Base-by-base conservation (phyloP, 306 rosid species). In the Boehmeria nivea region DNA sequence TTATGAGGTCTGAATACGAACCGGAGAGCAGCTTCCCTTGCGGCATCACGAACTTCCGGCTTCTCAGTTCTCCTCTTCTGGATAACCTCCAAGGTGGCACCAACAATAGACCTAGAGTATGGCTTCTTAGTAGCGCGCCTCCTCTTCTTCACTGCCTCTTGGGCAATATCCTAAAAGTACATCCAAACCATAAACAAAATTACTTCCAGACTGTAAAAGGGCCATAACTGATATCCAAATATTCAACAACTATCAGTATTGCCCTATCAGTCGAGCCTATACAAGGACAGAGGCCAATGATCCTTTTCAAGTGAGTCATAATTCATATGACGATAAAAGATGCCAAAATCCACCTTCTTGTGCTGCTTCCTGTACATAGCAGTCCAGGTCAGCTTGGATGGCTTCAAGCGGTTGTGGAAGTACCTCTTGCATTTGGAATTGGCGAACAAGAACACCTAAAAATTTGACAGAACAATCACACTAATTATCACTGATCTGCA, bases 1-100 rank as follows among this genome's bases (percentile, higher is more conserved):
- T n/a, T n/a, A 28, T 23, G 8, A 8, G 31, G 33, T 3, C 9
- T 22, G 43, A 63, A 14, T 21, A 55, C 62, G 21, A 10, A 83
- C 84, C 93, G 93, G 8, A 84, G 87, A 21, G 93, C 93, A 47
- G 93, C 85, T 76, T 84, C 93, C 28, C 93, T 76, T 6, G 93
- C 93, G 20, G 93, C 93, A 76, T 84, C 93, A 43, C 93, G 83
- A 13, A 84, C 87, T 54, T 84, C 93, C 0, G 85, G 83, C 53
- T 84, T 84, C 73, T 84, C 93, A 2, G 83, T 58, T 53, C 91
- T 74, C 40, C 64, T 83, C 72, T 83, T 83, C 66, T 80, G 91
- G 50, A 83, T 83, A 43, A 80, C 80, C 72, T 83, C 91, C 64
- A 80, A 57, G 27, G 91, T 81, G 39, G 81, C 87, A 61, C 87